phyloP scores from a whole-genome alignment of 2,329 filamentous ascomycete species.

The Grosmannia serpens region DNA sequence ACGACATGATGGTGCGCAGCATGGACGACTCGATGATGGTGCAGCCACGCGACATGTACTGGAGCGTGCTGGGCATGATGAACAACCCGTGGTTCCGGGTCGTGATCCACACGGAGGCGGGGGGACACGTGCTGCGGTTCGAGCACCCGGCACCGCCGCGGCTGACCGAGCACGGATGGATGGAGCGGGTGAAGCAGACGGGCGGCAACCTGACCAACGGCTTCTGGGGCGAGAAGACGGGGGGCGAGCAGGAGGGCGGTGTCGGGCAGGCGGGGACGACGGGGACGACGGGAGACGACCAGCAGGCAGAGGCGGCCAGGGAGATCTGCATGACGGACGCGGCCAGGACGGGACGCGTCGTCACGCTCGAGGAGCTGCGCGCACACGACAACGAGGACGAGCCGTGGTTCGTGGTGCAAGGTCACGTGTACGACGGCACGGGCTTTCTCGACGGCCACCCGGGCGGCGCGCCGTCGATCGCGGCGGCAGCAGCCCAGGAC shows the following conservation, averaged over 20 bases:
- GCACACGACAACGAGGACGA: constrained; percentile 51
- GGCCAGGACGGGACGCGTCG: constrained; percentile 35
- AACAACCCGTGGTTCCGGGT: constrained; percentile 92
- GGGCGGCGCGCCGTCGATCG: constrained; percentile 75
- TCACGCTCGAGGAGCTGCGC: constrained; percentile 61
- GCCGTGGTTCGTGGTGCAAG: constrained; percentile 83
- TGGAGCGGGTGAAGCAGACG: constrained; percentile 76
- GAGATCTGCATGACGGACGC: constrained; percentile 72
- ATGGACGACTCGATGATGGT: constrained; percentile 87
- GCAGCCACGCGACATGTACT: constrained; percentile 90
- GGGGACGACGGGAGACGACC: constrained; percentile 29
- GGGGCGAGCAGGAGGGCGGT: constrained; percentile 57
- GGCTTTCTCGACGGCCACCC: constrained; percentile 71
- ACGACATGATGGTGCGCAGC: constrained; percentile 68
- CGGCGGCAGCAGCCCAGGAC: constrained; percentile 71
- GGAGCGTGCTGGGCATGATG: constrained; percentile 95
- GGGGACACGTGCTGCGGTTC: constrained; percentile 53
- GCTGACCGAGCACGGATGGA: constrained; percentile 73
- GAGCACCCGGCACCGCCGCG: constrained; percentile 83
- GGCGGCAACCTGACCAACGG: constrained; percentile 74
- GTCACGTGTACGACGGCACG: constrained; percentile 82
- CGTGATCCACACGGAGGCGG: constrained; percentile 56
- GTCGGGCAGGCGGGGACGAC: too few relatives aligned
- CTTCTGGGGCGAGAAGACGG: constrained; percentile 67
- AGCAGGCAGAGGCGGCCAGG: constrained; percentile 34